A percentile compares a stretch with the other conserved stretches of the same genome.
Conservation (phyloP, 176 grass and related monocot species). For the Juncus inflexus region DNA sequence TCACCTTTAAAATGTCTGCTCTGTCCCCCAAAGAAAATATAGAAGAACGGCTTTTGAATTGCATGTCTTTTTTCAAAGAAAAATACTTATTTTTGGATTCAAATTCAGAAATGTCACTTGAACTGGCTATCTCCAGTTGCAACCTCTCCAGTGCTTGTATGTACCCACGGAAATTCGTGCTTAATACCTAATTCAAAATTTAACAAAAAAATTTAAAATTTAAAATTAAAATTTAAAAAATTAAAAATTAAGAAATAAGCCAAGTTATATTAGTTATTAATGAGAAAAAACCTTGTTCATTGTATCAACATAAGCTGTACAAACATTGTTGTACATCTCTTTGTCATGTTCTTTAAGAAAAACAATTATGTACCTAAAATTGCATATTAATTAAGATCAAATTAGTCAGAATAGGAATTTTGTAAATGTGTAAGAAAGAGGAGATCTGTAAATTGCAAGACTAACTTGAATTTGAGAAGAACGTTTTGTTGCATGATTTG, state of each 20-base stretch:
- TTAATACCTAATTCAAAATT: constrained; percentile 48
- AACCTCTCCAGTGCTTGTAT: constrained; percentile 69
- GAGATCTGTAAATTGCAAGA: constrained; percentile 3
- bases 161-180: constrained; percentile 62
- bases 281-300: constrained; percentile 64
- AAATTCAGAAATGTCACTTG: constrained; percentile 55
- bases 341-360: constrained; percentile 86
- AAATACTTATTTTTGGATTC: constrained; percentile 45
- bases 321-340: constrained; percentile 46
- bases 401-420: not conserved
- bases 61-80: constrained; percentile 57
- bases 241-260: not conserved
- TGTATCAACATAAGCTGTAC: constrained; percentile 58
- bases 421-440: constrained; percentile 18
- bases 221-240: not conserved
- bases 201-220: constrained; percentile 18
- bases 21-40: constrained; percentile 86
- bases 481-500: constrained; percentile 91
- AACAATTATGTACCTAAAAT: constrained; percentile 58
- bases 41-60: constrained; percentile 50
- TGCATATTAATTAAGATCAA: not conserved
- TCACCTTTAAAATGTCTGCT: constrained; percentile 74
- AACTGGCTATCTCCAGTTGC: constrained; percentile 51
- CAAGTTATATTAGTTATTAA: not conserved
- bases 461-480: constrained; percentile 70